Evolutionary conservation across 441 rosid genomes (phyloP).

Genomic region (Flueggea neowawraea): DNA sequence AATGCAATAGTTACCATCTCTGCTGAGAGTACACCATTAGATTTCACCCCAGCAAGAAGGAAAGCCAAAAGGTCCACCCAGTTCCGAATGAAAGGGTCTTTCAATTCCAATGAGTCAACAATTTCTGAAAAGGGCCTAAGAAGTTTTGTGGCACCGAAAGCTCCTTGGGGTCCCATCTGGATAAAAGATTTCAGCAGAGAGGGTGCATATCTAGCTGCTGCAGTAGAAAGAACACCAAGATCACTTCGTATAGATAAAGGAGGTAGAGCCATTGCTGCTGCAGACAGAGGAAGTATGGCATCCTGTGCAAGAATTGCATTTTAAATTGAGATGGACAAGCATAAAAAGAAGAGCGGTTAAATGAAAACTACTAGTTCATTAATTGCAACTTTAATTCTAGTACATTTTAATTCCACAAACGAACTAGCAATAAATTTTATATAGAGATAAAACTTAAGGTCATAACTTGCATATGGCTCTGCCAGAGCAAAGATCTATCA

Average conservation of each 20-base stretch:
- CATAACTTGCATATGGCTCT: no score
- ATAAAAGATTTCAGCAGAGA: conserved; percentile 71
- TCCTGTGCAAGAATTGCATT: conserved; percentile 45
- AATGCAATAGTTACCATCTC: conserved; percentile 78
- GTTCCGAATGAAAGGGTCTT: conserved; percentile 83
- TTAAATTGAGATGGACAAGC: conserved; percentile 9
- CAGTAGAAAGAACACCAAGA: conserved; percentile 84
- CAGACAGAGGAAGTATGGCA: conserved; percentile 87
- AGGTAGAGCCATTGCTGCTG: conserved; percentile 93
- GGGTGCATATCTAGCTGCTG: conserved; percentile 89
- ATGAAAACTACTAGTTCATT: not conserved
- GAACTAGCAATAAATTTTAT: no score
- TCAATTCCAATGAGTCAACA: conserved; percentile 64
- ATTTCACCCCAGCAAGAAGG: conserved; percentile 97
- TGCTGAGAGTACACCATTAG: conserved; percentile 95
- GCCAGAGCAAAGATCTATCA: no score
- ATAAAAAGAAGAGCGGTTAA: not conserved
- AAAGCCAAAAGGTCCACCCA: conserved; percentile 95
- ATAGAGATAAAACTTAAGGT: no score
- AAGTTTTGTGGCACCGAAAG: conserved; percentile 82
- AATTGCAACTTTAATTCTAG: not conserved
- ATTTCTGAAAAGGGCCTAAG: conserved; percentile 88
- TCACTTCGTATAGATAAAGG: conserved; percentile 89
- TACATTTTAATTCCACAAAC: no score
- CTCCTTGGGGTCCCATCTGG: conserved; percentile 90